A percentile compares a stretch with the other conserved stretches of the same genome.
Conservation (phyloP, 306 rosid species). For the Ochetophila trinervis region DNA sequence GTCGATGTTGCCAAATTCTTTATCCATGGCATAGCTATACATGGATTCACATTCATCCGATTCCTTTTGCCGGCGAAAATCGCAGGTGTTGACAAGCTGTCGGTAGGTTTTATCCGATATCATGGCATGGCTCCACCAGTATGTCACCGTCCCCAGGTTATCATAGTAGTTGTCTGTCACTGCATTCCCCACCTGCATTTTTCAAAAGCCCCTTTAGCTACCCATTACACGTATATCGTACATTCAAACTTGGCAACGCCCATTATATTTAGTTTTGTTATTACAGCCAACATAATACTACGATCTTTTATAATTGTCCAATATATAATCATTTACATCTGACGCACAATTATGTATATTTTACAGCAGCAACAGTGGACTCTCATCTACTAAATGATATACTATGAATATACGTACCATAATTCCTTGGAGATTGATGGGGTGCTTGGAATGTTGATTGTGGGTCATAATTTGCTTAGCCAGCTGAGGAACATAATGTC, state of each 20-base stretch:
- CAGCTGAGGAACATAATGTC: constrained; percentile 92
- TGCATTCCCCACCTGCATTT: constrained; percentile 89
- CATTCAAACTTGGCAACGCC: too few species aligned
- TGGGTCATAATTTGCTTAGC: constrained; percentile 64
- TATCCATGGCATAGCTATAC: constrained; percentile 88
- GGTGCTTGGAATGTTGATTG: constrained; percentile 50
- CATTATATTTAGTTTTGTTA: too few species aligned
- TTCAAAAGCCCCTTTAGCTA: too few species aligned
- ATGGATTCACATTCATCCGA: constrained; percentile 75
- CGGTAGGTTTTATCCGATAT: constrained; percentile 84
- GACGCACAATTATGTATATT: too few species aligned
- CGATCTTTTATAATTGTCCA: too few species aligned
- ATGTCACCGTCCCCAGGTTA: constrained; percentile 86
- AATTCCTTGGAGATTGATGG: constrained; percentile 73
- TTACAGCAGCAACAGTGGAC: too few species aligned
- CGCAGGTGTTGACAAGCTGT: constrained; percentile 72
- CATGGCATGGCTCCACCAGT: constrained; percentile 99
- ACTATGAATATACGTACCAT: constrained; percentile 43
- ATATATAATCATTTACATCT: too few species aligned
- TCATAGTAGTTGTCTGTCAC: constrained; percentile 93
- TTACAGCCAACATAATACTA: too few species aligned
- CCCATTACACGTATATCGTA: neutral
- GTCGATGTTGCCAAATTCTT: constrained; percentile 91
- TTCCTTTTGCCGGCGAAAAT: constrained; percentile 73
- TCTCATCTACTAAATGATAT: too few species aligned